Evolutionary conservation across 306 rosid species (phyloP).

Genomic region (Dryas drummondii): DNA sequence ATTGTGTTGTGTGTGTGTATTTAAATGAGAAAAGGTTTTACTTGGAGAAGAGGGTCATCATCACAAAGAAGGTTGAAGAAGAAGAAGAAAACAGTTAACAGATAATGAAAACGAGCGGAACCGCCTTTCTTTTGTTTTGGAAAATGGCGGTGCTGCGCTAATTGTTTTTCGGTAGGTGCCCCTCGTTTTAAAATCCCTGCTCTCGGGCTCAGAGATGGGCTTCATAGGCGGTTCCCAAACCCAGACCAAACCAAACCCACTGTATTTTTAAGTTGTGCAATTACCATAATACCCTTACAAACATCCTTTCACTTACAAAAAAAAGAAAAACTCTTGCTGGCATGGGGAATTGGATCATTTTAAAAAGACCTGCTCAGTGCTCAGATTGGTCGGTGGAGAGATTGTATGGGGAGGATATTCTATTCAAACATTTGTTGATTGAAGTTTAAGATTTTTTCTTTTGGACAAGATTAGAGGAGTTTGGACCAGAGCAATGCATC

Average conservation of each 20-base stretch:
- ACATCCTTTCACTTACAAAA: background rate
- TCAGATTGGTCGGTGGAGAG: background rate
- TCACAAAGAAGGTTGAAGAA: background rate
- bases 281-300: background rate
- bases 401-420: background rate
- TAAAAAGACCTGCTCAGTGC: background rate
- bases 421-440: too few relatives aligned
- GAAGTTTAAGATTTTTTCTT: too few relatives aligned
- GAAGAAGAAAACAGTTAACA: background rate
- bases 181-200: background rate
- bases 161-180: slow-evolving; percentile 19
- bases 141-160: slow-evolving; percentile 31
- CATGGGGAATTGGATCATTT: background rate
- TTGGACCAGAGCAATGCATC: too few relatives aligned
- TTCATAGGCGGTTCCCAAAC: background rate
- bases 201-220: too few relatives aligned
- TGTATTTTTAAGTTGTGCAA: background rate
- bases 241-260: background rate
- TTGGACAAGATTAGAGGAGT: too few relatives aligned
- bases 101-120: slow-evolving; percentile 22
- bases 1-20: background rate
- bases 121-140: slow-evolving; percentile 21
- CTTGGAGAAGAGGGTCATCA: slow-evolving; percentile 22
- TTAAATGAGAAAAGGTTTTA: background rate
- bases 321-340: background rate